phyloP scores from a whole-genome alignment of 2,329 filamentous ascomycete species.

The Arthrinium phaeospermum region DNA sequence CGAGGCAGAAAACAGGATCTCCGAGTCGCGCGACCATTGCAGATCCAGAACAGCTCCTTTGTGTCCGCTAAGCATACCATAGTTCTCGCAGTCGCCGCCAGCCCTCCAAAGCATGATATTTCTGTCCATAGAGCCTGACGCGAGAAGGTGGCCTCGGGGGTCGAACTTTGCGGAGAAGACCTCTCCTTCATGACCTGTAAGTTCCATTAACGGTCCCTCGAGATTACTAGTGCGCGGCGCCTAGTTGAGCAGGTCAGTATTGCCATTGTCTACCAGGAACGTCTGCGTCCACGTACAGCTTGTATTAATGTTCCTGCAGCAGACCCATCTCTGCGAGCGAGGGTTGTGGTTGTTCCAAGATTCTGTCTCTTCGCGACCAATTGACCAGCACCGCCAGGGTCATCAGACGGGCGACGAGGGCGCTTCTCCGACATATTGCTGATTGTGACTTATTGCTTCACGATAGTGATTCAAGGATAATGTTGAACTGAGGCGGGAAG shows the following conservation, averaged over 20 bases:
- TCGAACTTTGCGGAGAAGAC: constrained; percentile 92
- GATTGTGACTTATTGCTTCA: background rate
- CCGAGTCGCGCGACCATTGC: constrained; percentile 95
- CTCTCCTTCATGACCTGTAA: constrained; percentile 83
- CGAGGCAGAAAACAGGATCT: constrained; percentile 88
- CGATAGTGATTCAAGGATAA: background rate
- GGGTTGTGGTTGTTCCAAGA: constrained; percentile 54
- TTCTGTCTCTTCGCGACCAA: constrained; percentile 91
- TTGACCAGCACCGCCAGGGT: constrained; percentile 74
- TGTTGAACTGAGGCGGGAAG: background rate
- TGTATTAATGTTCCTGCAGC: constrained; percentile 55
- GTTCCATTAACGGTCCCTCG: constrained; percentile 91
- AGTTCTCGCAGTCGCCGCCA: constrained; percentile 92
- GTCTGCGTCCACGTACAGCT: constrained; percentile 47
- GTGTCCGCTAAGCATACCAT: constrained; percentile 86
- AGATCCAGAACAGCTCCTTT: constrained; percentile 90
- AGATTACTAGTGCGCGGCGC: constrained; percentile 80
- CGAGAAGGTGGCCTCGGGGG: constrained; percentile 84
- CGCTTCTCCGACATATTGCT: constrained; percentile 87
- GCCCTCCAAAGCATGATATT: constrained; percentile 95
- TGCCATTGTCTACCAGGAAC: background rate
- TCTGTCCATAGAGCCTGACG: constrained; percentile 94
- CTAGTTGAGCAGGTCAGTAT: constrained; percentile 50
- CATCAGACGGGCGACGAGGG: constrained; percentile 84
- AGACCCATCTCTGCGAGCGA: constrained; percentile 58